Conservation (phyloP, 371 early-diverging fungal species). For the Rhizopus microsporus region DNA sequence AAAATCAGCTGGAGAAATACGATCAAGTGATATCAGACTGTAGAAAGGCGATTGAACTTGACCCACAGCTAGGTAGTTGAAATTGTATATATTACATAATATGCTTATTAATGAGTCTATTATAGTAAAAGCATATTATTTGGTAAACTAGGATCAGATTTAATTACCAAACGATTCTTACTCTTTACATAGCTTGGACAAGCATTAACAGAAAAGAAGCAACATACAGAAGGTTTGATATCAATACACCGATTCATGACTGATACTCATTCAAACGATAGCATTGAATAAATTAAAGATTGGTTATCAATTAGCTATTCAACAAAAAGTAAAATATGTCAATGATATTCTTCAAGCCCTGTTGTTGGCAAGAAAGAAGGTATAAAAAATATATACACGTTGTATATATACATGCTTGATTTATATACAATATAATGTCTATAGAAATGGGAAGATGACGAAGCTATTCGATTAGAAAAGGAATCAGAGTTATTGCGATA, state of each 20-base stretch:
- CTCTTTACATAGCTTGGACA: slow-evolving; percentile 50
- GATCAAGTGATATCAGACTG: slow-evolving; percentile 66
- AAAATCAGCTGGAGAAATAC: slow-evolving; percentile 50
- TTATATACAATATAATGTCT: background rate
- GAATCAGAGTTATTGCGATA: slow-evolving; percentile 66
- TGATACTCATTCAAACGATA: slow-evolving; percentile 2
- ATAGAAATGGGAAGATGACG: slow-evolving; percentile 68
- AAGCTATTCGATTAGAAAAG: slow-evolving; percentile 56
- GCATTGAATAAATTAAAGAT: slow-evolving; percentile 58
- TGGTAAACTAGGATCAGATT: slow-evolving; percentile 34
- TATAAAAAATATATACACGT: slow-evolving; percentile 9
- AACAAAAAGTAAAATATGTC: slow-evolving; percentile 57
- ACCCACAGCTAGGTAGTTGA: slow-evolving; percentile 55
- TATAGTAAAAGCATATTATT: slow-evolving; percentile 72
- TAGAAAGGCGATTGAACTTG: slow-evolving; percentile 72
- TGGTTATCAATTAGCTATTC: slow-evolving; percentile 59
- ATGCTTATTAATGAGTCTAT: background rate
- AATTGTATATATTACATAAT: background rate
- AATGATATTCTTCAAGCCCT: slow-evolving; percentile 63
- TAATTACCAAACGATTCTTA: background rate
- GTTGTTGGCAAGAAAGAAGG: slow-evolving; percentile 56
- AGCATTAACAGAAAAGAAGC: slow-evolving; percentile 53
- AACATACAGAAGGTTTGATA: slow-evolving; percentile 44
- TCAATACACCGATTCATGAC: background rate
- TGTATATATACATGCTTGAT: background rate